Evolutionary conservation across 176 grass and related monocot genomes (phyloP).

Genomic region (Ensete ventricosum): DNA sequence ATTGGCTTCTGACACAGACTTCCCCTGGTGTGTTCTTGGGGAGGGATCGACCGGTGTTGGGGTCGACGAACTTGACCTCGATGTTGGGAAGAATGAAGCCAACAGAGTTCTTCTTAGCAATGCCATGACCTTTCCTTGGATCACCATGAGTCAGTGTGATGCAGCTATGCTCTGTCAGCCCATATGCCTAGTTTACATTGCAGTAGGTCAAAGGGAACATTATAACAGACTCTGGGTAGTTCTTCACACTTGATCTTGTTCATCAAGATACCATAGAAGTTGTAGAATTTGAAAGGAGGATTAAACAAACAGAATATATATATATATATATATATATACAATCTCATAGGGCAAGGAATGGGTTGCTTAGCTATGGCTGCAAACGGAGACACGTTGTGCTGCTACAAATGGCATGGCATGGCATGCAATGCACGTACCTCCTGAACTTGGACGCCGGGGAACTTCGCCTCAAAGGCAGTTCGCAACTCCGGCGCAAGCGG

Average conservation of each 20-base stretch:
- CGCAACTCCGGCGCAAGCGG: slow-evolving; percentile 57
- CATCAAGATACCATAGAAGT: no score
- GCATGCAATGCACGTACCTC: slow-evolving; percentile 25
- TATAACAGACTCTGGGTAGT: neutral
- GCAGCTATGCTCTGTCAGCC: slow-evolving; percentile 89
- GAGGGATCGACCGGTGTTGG: slow-evolving; percentile 47
- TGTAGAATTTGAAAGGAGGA: no score
- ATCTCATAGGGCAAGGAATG: no score
- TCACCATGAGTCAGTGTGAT: slow-evolving; percentile 68
- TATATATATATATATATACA: no score
- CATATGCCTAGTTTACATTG: slow-evolving; percentile 37
- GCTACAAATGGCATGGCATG: neutral
- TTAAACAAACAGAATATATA: no score
- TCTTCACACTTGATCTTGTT: neutral
- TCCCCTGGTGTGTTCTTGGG: slow-evolving; percentile 63
- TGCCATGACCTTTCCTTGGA: slow-evolving; percentile 17
- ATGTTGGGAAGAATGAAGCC: slow-evolving; percentile 85
- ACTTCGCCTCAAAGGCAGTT: slow-evolving; percentile 56
- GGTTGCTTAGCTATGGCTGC: no score
- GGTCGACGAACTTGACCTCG: slow-evolving; percentile 86
- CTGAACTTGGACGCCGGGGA: slow-evolving; percentile 60
- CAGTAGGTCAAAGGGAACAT: neutral
- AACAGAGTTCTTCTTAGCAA: slow-evolving; percentile 64
- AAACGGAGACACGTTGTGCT: neutral
- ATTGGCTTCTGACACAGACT: slow-evolving; percentile 73